These are phyloP conservation scores for Moricandia moricandioides DNA, from an alignment of 345 rosid species.

Conservation along the genomic window DNA sequence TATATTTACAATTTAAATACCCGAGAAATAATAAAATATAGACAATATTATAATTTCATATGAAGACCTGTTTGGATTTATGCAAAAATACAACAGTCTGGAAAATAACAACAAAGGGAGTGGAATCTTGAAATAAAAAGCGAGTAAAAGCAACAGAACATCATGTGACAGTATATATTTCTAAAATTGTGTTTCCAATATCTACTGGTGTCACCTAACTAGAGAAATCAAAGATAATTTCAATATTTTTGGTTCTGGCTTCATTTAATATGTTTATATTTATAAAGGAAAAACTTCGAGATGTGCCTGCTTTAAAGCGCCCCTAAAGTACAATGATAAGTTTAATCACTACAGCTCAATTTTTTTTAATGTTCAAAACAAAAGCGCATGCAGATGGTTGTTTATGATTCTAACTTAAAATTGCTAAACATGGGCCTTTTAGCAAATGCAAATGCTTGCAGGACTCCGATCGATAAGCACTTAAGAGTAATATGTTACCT, in stretches of 20 bases:
- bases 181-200: background rate
- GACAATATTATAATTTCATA: background rate
- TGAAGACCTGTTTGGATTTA: background rate
- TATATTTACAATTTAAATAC: background rate
- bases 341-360: background rate
- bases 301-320: background rate
- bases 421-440: too few species aligned
- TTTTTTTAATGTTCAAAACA: background rate
- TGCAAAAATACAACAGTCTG: too few species aligned
- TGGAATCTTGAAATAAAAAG: background rate
- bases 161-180: background rate
- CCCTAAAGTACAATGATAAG: background rate
- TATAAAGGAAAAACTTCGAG: background rate
- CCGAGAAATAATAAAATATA: background rate
- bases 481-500: background rate
- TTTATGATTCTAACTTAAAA: background rate
- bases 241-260: background rate
- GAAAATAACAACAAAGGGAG: background rate
- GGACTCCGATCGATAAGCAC: background rate
- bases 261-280: background rate
- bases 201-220: background rate
- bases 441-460: too few species aligned
- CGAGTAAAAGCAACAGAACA: background rate
- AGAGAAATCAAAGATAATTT: background rate
- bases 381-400: background rate